phyloP scores from a whole-genome alignment of 2,329 filamentous ascomycete species.

The Aspergillus neotritici region DNA sequence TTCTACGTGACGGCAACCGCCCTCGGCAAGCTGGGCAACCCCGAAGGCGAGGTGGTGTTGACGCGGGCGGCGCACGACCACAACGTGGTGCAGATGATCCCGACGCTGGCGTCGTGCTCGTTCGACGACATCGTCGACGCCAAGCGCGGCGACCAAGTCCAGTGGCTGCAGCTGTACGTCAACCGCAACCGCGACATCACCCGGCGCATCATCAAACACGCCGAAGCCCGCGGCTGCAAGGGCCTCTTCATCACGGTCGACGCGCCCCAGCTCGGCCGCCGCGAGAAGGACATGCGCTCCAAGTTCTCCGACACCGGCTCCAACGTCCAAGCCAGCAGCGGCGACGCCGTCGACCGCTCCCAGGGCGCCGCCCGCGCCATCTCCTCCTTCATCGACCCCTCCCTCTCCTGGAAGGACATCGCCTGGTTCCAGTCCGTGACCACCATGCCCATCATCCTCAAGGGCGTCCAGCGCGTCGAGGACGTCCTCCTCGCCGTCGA shows the following conservation, averaged over 20 bases:
- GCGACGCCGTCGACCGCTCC: conserved; percentile 68
- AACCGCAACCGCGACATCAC: conserved; percentile 95
- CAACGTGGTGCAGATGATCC: conserved; percentile 96
- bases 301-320: conserved; percentile 83
- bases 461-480: conserved; percentile 93
- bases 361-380: conserved; percentile 95
- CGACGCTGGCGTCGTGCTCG: conserved; percentile 90
- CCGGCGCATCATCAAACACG: conserved; percentile 81
- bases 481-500: conserved; percentile 87
- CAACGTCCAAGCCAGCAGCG: conserved; percentile 65
- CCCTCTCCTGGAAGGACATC: conserved; percentile 88
- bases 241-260: conserved; percentile 98
- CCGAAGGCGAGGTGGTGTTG: conserved; percentile 87
- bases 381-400: conserved; percentile 62
- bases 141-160: conserved; percentile 68
- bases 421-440: conserved; percentile 90
- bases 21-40: conserved; percentile 87
- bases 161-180: conserved; percentile 96
- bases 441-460: conserved; percentile 89
- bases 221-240: conserved; percentile 85
- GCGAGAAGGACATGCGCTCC: conserved; percentile 95
- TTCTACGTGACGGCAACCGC: conserved; percentile 97
- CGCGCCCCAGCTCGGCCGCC: conserved; percentile 85
- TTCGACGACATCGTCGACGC: conserved; percentile 97
- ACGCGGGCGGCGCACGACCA: conserved; percentile 79